Conservation (phyloP, 805 yeast genomes). For the Starmerella apicola region DNA sequence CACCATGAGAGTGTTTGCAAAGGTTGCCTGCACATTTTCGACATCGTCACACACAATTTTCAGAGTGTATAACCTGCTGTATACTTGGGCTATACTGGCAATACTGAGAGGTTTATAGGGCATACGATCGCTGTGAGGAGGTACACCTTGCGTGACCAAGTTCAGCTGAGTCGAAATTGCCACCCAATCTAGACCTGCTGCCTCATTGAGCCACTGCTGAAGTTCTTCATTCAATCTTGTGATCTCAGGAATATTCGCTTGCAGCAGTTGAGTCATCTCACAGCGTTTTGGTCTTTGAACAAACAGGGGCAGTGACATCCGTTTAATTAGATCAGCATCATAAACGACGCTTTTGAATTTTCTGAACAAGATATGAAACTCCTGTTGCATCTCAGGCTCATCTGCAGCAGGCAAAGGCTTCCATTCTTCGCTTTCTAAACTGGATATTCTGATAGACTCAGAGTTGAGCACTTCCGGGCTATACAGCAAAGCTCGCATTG, state of each 20-base stretch:
- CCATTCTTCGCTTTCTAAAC: too few relatives aligned
- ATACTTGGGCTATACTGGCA: not conserved
- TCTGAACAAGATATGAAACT: not conserved
- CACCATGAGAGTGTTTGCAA: constrained; percentile 3
- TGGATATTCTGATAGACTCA: too few relatives aligned
- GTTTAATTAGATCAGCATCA: not conserved
- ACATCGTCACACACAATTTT: constrained; percentile 13
- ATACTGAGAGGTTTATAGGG: not conserved
- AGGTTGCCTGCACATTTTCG: constrained; percentile 6
- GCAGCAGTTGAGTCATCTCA: not conserved
- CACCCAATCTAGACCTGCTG: constrained; percentile 11
- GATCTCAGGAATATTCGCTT: not conserved
- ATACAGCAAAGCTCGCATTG: too few relatives aligned
- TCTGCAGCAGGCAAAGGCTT: not conserved
- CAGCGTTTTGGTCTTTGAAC: constrained; percentile 5
- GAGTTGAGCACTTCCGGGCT: too few relatives aligned
- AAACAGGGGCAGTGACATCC: constrained; percentile 3
- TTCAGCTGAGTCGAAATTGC: constrained; percentile 6
- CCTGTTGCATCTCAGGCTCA: not conserved
- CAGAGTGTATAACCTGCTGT: constrained; percentile 7
- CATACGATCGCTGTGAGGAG: not conserved
- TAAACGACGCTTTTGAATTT: constrained; percentile 1
- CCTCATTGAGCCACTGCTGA: constrained; percentile 8
- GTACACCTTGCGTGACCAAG: not conserved
- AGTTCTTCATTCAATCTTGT: not conserved